Evolutionary conservation across 129 eudicot genomes (phyloP), one percentile per base, ranked within the genome.

Genomic region (Gnaphalium uliginosum): DNA sequence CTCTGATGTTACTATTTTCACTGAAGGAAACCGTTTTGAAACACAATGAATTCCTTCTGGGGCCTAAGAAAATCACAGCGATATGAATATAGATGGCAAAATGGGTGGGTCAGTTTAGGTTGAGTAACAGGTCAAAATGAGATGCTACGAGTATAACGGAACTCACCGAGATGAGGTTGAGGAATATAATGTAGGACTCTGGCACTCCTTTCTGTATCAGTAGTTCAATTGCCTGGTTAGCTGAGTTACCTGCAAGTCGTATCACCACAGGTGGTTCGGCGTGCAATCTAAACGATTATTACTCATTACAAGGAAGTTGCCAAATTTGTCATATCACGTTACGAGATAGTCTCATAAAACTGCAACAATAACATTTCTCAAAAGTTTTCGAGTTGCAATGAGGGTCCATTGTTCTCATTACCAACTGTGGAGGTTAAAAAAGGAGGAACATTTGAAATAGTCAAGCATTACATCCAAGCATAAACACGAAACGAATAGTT

Each of bases 161-260:
- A 81, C 98, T 88, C 78, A 93, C 98, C 48, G 98, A 93, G 25
- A 93, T 90, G 76, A 93, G 98, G 81, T 93, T 93, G 37, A 93
- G 89, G 78, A 93, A 93, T 63, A 93, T 90, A 35, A 93, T 93
- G 83, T 90, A 85, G 23, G 96, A 85, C 81, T 93, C 98, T 43
- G 98, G 98, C 65, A 93, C 98, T 76, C 98, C 98, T 83, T 93
- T 93, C 77, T 87, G 96, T 80, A 93, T 87, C 76, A 93, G 91
- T 73, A 93, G 78, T 72, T 93, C 96, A 75, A 93, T 93, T 82
- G 98, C 96, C 84, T 93, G 98, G 71, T 91, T 90, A 63, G 96
- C 98, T 67, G 98, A 93, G 79, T 93, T 93, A 81, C 98, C 98
- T 93, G 69, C 22, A 64, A 66, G 23, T 59, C 65, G 27, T 73